Percentiles rank a stretch among this genome's conserved stretches.
Conservation (phyloP, 2,329 filamentous ascomycete genomes). For the Calonectria ilicicola region DNA sequence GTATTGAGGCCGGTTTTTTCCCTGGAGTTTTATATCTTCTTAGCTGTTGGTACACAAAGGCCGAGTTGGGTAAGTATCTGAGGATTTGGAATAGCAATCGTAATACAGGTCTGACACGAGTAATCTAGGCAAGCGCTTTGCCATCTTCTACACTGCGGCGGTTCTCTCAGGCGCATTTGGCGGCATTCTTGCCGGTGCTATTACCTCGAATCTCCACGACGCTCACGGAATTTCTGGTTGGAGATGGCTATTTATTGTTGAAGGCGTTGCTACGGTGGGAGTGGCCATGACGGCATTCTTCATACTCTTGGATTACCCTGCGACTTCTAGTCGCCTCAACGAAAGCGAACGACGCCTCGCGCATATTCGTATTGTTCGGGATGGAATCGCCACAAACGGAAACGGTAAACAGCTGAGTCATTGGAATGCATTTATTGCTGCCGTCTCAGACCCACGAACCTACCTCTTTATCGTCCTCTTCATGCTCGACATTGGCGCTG, state of each 20-base stretch:
- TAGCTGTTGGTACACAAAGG: constrained; percentile 66
- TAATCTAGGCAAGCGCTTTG: constrained; percentile 26
- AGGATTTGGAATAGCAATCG: not conserved
- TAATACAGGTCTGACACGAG: not conserved
- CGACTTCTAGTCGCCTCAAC: constrained; percentile 14
- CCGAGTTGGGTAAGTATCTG: constrained; percentile 26
- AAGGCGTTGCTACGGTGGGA: constrained; percentile 22
- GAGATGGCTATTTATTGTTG: constrained; percentile 30
- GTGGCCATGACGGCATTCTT: constrained; percentile 20
- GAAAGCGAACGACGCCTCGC: constrained; percentile 17
- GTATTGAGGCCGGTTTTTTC: constrained; percentile 63
- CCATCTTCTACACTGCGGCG: constrained; percentile 31
- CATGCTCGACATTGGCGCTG: constrained; percentile 60
- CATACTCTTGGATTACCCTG: constrained; percentile 28
- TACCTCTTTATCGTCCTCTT: constrained; percentile 62
- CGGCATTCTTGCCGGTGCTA: constrained; percentile 30
- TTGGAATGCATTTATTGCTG: constrained; percentile 23
- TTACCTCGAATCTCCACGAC: constrained; percentile 24
- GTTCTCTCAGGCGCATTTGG: constrained; percentile 27
- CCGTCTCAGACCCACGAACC: constrained; percentile 40
- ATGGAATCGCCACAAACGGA: constrained; percentile 7
- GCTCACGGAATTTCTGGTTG: constrained; percentile 26
- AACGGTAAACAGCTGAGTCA: constrained; percentile 3
- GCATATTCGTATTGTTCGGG: constrained; percentile 18
- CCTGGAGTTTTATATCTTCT: constrained; percentile 65